Percentiles rank a stretch among this genome's conserved stretches.
Evolutionary conservation across 129 eudicot genomes (phyloP).

Genomic region (Flaveria trinervia): DNA sequence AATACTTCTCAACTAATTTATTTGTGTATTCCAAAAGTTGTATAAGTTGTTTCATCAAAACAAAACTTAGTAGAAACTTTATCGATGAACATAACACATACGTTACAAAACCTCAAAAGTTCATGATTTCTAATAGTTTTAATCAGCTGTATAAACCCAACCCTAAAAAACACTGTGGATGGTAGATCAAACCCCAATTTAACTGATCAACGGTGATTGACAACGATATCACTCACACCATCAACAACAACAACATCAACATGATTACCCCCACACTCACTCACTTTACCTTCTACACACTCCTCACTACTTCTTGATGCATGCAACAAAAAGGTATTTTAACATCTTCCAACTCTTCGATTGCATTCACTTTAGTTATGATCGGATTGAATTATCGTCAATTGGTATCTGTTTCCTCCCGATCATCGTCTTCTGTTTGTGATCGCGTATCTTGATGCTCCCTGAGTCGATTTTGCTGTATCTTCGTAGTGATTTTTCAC

Average conservation of each 20-base stretch:
- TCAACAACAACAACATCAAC: not conserved
- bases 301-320: not conserved
- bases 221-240: not conserved
- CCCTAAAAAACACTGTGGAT: not conserved
- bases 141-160: not conserved
- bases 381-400: not conserved
- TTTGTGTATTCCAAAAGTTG: too few relatives aligned
- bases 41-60: too few relatives aligned
- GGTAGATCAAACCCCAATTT: not conserved
- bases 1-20: too few relatives aligned
- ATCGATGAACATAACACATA: too few relatives aligned
- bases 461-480: too few relatives aligned
- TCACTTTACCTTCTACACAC: too few relatives aligned
- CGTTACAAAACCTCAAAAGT: too few relatives aligned
- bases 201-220: not conserved
- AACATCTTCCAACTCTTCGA: not conserved
- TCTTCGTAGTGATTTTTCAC: not conserved
- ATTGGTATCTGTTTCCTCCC: not conserved
- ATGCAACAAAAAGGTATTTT: slow-evolving; percentile 10
- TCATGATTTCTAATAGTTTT: too few relatives aligned
- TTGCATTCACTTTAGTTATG: not conserved
- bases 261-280: too few relatives aligned
- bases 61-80: too few relatives aligned
- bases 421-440: slow-evolving; percentile 9
- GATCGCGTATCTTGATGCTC: not conserved